Percentiles rank a stretch among this genome's conserved stretches.
phyloP scores from a whole-genome alignment of 1,284 basidiomycete genomes.

The Pseudozyma sp. region DNA sequence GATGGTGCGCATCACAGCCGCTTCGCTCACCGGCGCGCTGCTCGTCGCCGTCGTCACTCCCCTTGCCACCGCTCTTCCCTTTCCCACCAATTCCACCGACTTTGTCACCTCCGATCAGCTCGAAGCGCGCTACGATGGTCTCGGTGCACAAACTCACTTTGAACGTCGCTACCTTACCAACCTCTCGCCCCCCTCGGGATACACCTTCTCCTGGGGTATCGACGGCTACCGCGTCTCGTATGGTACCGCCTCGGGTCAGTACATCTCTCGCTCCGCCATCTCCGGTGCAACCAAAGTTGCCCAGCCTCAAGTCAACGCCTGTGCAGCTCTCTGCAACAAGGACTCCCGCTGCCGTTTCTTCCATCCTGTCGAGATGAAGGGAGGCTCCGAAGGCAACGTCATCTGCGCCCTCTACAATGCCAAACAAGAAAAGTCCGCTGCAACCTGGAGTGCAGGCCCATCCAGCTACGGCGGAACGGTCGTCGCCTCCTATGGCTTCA shows the following conservation, averaged over 20 bases:
- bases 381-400: conserved; percentile 20
- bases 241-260: conserved; percentile 19
- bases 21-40: conserved; percentile 15
- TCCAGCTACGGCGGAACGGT: conserved; percentile 14
- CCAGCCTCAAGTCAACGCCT: conserved; percentile 19
- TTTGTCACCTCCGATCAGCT: conserved; percentile 3
- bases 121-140: conserved; percentile 11
- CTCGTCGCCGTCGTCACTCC: conserved; percentile 14
- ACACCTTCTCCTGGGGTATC: conserved; percentile 22
- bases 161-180: conserved; percentile 12
- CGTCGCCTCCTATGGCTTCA: conserved; percentile 26
- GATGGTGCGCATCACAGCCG: conserved; percentile 17
- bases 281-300: conserved; percentile 9
- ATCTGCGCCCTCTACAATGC: conserved; percentile 31
- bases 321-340: conserved; percentile 9
- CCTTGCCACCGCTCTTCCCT: conserved; percentile 8
- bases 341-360: conserved; percentile 16
- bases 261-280: conserved; percentile 23
- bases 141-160: background rate
- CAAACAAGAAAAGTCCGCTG: conserved; percentile 17
- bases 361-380: conserved; percentile 31
- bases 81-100: conserved; percentile 11
- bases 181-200: conserved; percentile 17
- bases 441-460: conserved; percentile 9
- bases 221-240: conserved; percentile 21